Evolutionary conservation across 2,329 filamentous ascomycete species (phyloP).

Genomic region (Pseudogymnoascus sp.): DNA sequence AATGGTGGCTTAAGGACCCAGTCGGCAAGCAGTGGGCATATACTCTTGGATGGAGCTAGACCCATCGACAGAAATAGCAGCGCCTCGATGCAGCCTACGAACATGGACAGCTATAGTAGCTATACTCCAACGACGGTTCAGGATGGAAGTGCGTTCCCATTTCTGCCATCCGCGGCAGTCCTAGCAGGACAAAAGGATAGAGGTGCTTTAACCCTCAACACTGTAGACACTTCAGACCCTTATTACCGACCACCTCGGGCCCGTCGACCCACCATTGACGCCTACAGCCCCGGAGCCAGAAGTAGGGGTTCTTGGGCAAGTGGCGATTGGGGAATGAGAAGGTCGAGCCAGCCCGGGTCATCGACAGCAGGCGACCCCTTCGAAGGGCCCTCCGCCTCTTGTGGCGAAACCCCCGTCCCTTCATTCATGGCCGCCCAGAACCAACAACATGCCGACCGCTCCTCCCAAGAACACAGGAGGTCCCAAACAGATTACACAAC

Average conservation of each 20-base stretch:
- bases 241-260: slow-evolving; percentile 82
- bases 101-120: slow-evolving; percentile 42
- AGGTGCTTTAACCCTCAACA: slow-evolving; percentile 38
- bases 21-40: slow-evolving; percentile 44
- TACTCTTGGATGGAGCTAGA: slow-evolving; percentile 28
- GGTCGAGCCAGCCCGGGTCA: slow-evolving; percentile 25
- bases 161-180: slow-evolving; percentile 42
- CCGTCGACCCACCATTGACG: slow-evolving; percentile 54
- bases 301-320: slow-evolving; percentile 37
- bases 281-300: slow-evolving; percentile 30
- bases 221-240: slow-evolving; percentile 55
- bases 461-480: slow-evolving; percentile 19
- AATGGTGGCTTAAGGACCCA: slow-evolving; percentile 47
- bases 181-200: slow-evolving; percentile 22
- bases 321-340: slow-evolving; percentile 36
- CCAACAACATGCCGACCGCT: slow-evolving; percentile 16
- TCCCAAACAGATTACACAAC: slow-evolving; percentile 75
- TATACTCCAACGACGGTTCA: slow-evolving; percentile 66
- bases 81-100: slow-evolving; percentile 50
- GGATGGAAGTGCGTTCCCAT: slow-evolving; percentile 64
- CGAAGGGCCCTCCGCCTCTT: slow-evolving; percentile 34
- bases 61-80: slow-evolving; percentile 36
- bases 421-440: slow-evolving; percentile 43
- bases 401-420: slow-evolving; percentile 39
- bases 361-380: slow-evolving; percentile 33